Evolutionary conservation across 331 rosid species (phyloP).

Genomic region (Saraca asoca): DNA sequence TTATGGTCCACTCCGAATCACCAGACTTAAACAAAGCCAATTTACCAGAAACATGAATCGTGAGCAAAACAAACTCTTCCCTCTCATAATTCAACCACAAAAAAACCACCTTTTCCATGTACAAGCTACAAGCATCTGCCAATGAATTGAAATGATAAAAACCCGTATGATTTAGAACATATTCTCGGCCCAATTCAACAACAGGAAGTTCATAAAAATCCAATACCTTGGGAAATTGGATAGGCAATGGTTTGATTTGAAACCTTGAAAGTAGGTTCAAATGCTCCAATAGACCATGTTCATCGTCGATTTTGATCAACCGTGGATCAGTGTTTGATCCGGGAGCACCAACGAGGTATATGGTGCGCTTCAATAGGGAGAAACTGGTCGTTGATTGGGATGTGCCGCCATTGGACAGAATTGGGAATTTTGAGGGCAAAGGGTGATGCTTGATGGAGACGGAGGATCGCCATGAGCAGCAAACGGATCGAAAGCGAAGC

Average conservation of each 20-base stretch:
- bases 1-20: constrained; percentile 58
- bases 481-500: constrained; percentile 64
- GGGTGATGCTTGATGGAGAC: constrained; percentile 35
- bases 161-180: constrained; percentile 39
- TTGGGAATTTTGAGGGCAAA: constrained; percentile 45
- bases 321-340: constrained; percentile 32
- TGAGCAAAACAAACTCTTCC: constrained; percentile 50
- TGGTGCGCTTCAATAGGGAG: constrained; percentile 51
- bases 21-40: constrained; percentile 59
- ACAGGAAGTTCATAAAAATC: constrained; percentile 39
- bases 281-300: constrained; percentile 29
- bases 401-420: constrained; percentile 50
- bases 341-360: constrained; percentile 36
- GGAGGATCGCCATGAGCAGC: constrained; percentile 61
- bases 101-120: constrained; percentile 67
- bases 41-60: constrained; percentile 75
- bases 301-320: constrained; percentile 51
- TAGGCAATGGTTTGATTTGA: constrained; percentile 33
- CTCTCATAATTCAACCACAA: constrained; percentile 34
- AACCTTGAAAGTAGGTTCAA: constrained; percentile 52
- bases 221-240: constrained; percentile 42
- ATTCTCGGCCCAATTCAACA: constrained; percentile 56
- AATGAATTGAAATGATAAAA: constrained; percentile 25
- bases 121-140: constrained; percentile 47
- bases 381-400: constrained; percentile 45